Evolutionary conservation across 179 eudicot species (phyloP).

Genomic region (Spinacia oleracea): DNA sequence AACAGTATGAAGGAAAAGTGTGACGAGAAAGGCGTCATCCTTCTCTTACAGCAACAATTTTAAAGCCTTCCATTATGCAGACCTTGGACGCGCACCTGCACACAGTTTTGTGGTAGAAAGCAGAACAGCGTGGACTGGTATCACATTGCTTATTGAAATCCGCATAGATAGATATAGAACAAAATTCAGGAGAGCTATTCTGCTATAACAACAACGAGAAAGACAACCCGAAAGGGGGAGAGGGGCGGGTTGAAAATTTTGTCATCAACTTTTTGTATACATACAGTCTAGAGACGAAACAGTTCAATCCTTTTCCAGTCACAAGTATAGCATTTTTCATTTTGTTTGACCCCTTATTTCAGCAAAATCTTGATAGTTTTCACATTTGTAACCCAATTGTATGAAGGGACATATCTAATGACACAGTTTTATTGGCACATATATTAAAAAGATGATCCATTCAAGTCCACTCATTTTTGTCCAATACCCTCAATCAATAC

Average conservation of each 20-base stretch:
- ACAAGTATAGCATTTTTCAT: not conserved
- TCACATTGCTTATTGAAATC: not conserved
- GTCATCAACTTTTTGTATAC: no score
- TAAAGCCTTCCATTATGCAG: not conserved
- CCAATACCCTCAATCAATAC: not conserved
- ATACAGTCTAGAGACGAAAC: not conserved
- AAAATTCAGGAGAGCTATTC: no score
- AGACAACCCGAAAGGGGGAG: not conserved
- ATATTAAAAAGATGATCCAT: not conserved
- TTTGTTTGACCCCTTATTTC: no score
- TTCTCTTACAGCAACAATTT: not conserved
- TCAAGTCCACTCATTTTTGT: not conserved
- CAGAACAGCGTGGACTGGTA: not conserved
- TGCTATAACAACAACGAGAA: not conserved
- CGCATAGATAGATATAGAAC: no score
- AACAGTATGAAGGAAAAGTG: conserved; percentile 87
- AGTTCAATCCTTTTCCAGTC: not conserved
- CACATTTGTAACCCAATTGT: not conserved
- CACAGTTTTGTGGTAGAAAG: not conserved
- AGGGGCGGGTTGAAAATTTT: not conserved
- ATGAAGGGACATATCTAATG: not conserved
- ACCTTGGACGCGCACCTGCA: not conserved
- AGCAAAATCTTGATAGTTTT: not conserved
- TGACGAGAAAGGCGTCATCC: conserved; percentile 31
- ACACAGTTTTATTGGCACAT: not conserved